These are phyloP conservation scores for Tulasnella sp. DNA, from an alignment of 768 basidiomycete species.

Conservation along the genomic window DNA sequence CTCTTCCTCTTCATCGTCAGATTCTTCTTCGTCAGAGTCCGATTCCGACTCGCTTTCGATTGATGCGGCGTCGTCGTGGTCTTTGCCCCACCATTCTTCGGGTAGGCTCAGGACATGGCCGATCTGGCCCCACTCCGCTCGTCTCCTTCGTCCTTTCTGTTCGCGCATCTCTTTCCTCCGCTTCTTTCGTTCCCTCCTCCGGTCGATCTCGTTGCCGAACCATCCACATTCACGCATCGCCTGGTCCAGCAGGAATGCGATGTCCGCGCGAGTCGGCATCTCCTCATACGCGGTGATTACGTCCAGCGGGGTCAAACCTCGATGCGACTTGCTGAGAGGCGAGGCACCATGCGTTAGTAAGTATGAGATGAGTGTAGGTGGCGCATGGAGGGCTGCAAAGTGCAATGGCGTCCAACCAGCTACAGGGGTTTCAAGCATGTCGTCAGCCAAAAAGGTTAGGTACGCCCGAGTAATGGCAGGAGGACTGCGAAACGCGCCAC, in stretches of 20 bases:
- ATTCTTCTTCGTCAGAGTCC: constrained; percentile 45
- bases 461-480: not conserved
- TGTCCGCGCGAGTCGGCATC: constrained; percentile 76
- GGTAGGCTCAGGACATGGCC: constrained; percentile 43
- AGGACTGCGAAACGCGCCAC: not conserved
- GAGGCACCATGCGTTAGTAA: constrained; percentile 91
- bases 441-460: not conserved
- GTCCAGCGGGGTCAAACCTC: constrained; percentile 81
- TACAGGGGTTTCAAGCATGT: constrained; percentile 35
- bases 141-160: constrained; percentile 56
- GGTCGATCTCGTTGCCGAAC: constrained; percentile 47
- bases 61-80: constrained; percentile 34
- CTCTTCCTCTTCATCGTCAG: constrained; percentile 47
- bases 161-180: constrained; percentile 47
- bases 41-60: constrained; percentile 31
- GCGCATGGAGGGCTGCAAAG: constrained; percentile 81
- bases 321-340: constrained; percentile 67
- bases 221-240: constrained; percentile 63
- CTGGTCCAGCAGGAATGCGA: constrained; percentile 81
- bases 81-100: constrained; percentile 53
- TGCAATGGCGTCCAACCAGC: constrained; percentile 96
- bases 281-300: constrained; percentile 80
- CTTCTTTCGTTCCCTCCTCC: constrained; percentile 56
- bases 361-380: constrained; percentile 87
- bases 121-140: constrained; percentile 45